Base-by-base conservation (phyloP, 2,329 filamentous ascomycete species). In the Diaporthe amygdali region DNA sequence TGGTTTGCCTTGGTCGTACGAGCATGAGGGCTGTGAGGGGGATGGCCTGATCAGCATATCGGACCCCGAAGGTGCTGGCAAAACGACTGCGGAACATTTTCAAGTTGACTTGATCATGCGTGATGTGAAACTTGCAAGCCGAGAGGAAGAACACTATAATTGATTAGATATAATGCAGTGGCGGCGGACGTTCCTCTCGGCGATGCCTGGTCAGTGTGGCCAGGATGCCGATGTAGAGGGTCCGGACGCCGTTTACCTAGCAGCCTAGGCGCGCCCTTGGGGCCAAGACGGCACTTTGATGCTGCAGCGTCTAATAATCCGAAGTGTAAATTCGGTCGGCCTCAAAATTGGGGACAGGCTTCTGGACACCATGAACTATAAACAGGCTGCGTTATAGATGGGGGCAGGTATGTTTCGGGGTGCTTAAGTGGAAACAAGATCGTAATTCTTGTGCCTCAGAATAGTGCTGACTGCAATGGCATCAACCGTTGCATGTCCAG, bases 221-320 rank as follows among this genome's bases (percentile, higher is more conserved):
- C 44, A 30, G 59, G 59, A 64, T 64, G 32, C 41, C 59, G n/a
- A 37, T 20, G 32, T 17, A n/a, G 41, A 46, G 17, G 41, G 41
- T 41, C 56, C 12, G 22, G 44, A 47, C 30, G 59, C 41, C 41
- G 37, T 25, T 32, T 30, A 25, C 41, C 59, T 37, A 12, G 59
- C n/a, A 14, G 44, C 41, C 59, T 37, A 12, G 59, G 32, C n/a
- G 44, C n/a, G 30, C 59, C 27, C 14, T 32, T 25, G 59, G 52
- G 52, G 41, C 44, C 52, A 52, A 54, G 54, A 59, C 64, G 41
- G 46, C 69, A 52, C 34, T 54, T 7, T 44, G 54, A 63, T 61
- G 63, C 37, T 71, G 69, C 41, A 68, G 54, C 12, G 37, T 46
- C 41, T 37, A 63, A 54, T 68, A 56, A 46, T 61, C 63, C 66